Evolutionary conservation across 2,329 filamentous ascomycete species (phyloP), one percentile per base, ranked within the genome.

Genomic region (Kalmusia sp.): DNA sequence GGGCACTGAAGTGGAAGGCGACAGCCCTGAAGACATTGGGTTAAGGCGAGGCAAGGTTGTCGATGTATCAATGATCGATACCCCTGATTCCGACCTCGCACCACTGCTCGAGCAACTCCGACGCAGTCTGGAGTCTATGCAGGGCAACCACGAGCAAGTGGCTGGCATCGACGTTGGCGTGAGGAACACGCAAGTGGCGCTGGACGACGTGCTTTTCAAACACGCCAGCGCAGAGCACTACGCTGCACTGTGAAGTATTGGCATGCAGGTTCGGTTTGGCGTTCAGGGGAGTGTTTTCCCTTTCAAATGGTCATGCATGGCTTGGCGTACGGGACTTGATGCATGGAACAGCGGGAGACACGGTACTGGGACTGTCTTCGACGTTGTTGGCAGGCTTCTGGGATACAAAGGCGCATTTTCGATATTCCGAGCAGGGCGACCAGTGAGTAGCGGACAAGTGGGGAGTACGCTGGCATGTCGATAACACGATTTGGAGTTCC

Each of bases 61-160:
- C 19, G 57, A 65, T 25, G 48, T 52, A 14, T 57, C 61, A 6
- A 41, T 63, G 35, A 52, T 74, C 39, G 71, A 73, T 48, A 47
- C 57, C 35, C 57, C 67, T 37, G 69, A 74, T 57, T 49, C 59
- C 35, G 64, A 74, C 37, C 58, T 77, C 9, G 66, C 55, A 15
- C 65, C 70, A 22, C 55, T 76, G 31, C 64, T 76, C 37, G 67
- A 67, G 50, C 73, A 74, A 57, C 65, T 77, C 41, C 65, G 64
- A 28, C 71, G 67, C 35, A 75, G 74, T 58, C 55, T 77, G 4
- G 69, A 74, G 46, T 71, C 63, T 28, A 72, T 77, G 68, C 70
- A 73, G 55, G 65, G 63, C 17, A 77, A 76, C 54, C 64, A 69
- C 60, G 62, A 54, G 50, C 72, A 76, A 52, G 64, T 77, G 9